A percentile compares a stretch with the other conserved stretches of the same genome.
These are phyloP conservation scores for Solanum hybrid DNA, from an alignment of 305 asterid species.

Conservation along the genomic window DNA sequence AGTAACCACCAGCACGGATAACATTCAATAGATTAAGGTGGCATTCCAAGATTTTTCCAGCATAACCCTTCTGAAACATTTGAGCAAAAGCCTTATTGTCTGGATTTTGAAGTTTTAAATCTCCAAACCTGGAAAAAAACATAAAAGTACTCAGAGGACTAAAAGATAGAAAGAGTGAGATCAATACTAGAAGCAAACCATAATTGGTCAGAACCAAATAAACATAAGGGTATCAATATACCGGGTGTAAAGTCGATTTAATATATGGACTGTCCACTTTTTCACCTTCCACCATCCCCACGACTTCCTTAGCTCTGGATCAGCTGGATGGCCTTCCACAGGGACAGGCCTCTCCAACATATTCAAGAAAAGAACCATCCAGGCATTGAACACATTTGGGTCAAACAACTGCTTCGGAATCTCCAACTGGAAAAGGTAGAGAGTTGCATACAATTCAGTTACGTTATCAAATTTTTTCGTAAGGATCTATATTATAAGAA, in stretches of 20 bases:
- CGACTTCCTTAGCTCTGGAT: conserved; percentile 83
- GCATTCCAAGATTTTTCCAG: conserved; percentile 92
- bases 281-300: conserved; percentile 99
- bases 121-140: conserved; percentile 68
- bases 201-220: background rate
- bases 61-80: conserved; percentile 89
- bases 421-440: conserved; percentile 59
- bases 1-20: conserved; percentile 82
- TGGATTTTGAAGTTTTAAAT: conserved; percentile 80
- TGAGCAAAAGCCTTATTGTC: conserved; percentile 92
- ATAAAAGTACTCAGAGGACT: conserved; percentile 2
- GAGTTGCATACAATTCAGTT: background rate
- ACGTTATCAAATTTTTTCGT: background rate
- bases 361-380: conserved; percentile 93
- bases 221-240: conserved; percentile 16
- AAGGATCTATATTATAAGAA: background rate
- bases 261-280: conserved; percentile 96
- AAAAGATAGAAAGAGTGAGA: background rate
- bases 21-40: conserved; percentile 79
- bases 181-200: background rate
- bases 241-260: conserved; percentile 93
- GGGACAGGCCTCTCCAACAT: conserved; percentile 94
- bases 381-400: conserved; percentile 78
- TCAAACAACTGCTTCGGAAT: conserved; percentile 88
- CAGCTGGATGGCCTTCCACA: conserved; percentile 80